phyloP scores from a whole-genome alignment of 345 rosid genomes.

The Syzygium grande region DNA sequence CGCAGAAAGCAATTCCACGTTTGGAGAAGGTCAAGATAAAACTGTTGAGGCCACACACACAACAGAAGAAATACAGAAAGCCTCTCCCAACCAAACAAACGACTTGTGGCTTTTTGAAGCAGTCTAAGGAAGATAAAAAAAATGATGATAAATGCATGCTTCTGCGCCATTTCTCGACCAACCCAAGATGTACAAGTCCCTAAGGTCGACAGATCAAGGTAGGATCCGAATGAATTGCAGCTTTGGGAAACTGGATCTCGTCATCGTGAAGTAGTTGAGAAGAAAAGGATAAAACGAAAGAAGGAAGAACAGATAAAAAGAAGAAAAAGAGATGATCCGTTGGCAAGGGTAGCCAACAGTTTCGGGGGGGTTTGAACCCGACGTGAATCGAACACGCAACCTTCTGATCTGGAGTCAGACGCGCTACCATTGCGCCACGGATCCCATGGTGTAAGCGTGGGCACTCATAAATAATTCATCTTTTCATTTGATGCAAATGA shows the following conservation, averaged over 20 bases:
- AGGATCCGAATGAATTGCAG: too few relatives aligned
- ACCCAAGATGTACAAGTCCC: not conserved
- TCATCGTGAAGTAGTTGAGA: not conserved
- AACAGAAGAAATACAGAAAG: not conserved
- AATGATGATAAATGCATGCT: not conserved
- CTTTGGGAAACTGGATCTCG: not conserved
- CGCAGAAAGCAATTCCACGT: not conserved
- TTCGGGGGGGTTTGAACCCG: constrained; percentile 48
- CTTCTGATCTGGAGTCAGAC: constrained; percentile 99
- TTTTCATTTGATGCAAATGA: not conserved
- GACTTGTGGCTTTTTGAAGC: not conserved
- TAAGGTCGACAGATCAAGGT: not conserved
- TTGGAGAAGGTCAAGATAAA: too few relatives aligned
- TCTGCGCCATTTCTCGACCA: not conserved
- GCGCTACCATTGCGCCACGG: constrained; percentile 99
- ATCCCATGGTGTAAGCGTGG: constrained; percentile 9
- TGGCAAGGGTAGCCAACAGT: not conserved
- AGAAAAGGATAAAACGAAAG: not conserved
- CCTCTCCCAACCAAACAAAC: not conserved
- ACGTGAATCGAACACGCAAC: constrained; percentile 96
- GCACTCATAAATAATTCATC: too few relatives aligned
- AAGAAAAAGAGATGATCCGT: not conserved
- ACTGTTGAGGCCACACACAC: not conserved
- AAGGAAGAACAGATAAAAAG: not conserved
- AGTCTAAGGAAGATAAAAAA: not conserved